Conservation (phyloP, 208 protist species). For the Porcisia hertigi region DNA sequence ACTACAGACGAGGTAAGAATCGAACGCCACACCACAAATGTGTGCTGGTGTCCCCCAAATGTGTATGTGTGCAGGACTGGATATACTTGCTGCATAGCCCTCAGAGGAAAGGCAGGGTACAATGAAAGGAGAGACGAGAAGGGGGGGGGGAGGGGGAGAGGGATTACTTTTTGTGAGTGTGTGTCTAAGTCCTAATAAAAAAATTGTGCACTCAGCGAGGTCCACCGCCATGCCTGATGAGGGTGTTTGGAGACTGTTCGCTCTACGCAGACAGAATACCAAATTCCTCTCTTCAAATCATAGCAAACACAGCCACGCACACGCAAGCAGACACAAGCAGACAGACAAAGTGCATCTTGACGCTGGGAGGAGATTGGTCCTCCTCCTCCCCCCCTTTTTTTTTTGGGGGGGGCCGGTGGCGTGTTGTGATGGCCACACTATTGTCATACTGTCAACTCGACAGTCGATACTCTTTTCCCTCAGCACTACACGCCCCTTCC, state of each 20-base stretch:
- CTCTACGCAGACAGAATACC: not conserved
- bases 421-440: not conserved
- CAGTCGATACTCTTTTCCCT: not conserved
- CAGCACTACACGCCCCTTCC: not conserved
- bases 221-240: too few relatives aligned
- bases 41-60: not conserved
- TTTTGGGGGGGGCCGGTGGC: not conserved
- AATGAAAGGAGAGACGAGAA: not conserved
- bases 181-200: not conserved
- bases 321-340: not conserved
- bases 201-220: too few relatives aligned
- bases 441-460: not conserved
- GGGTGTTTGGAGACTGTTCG: not conserved
- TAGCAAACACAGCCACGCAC: not conserved
- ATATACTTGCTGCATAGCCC: not conserved
- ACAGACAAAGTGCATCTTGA: not conserved
- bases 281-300: not conserved
- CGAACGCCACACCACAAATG: not conserved
- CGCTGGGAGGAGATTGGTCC: not conserved
- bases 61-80: not conserved
- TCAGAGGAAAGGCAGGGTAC: not conserved
- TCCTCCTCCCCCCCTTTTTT: too few relatives aligned
- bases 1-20: too few relatives aligned
- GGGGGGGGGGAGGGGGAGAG: not conserved
- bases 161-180: not conserved